Base-by-base conservation (phyloP, 2,329 filamentous ascomycete species). In the Ascochyta viciae-villosae region DNA sequence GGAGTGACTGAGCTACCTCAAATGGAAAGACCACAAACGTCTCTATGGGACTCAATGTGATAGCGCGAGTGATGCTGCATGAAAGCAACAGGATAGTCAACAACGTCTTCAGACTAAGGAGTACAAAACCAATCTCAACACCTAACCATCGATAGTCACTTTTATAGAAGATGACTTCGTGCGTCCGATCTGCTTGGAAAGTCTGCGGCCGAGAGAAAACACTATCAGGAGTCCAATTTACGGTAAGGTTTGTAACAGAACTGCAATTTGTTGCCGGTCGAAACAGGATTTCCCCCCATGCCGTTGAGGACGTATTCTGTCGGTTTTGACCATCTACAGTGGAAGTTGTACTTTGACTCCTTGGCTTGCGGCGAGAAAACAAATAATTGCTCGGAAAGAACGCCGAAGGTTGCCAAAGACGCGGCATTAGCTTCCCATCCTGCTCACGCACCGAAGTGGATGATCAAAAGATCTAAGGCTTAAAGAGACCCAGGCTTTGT, bases 131-230 rank as follows among this genome's bases (percentile, higher is more conserved):
- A 16, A 52, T 41, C 4, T 41, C 49, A 22, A 52, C 22, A 6
- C 49, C 40, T 3, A 45, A 35, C 41, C 49, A 52, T 40, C 40
- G 39, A 34, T 39, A 52, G 27, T 52, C 41, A 33, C 49, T 52
- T 41, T 52, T 52, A 27, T 52, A 44, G 19, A 52, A 52, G 22
- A 52, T 52, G 16, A 52, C 49, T 7, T 44, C 49, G 23, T 52
- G 49, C 3, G 41, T 52, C 15, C 22, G 49, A 15, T 37, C 39
- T 9, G 41, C 49, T 26, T 38, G 26, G 29, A 52, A 52, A 0
- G n/a, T 39, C 19, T 45, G 49, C 5, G 49, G 49, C 34, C 33
- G 40, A 16, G 41, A 40, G 22, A 45, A 44, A 4, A 52, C 40
- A 6, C 40, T 24, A 19, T 52, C 27, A 5, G 49, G 34, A 1